Evolutionary conservation across 148 eudicot species (phyloP).

Genomic region (Vaccinium darrowii): DNA sequence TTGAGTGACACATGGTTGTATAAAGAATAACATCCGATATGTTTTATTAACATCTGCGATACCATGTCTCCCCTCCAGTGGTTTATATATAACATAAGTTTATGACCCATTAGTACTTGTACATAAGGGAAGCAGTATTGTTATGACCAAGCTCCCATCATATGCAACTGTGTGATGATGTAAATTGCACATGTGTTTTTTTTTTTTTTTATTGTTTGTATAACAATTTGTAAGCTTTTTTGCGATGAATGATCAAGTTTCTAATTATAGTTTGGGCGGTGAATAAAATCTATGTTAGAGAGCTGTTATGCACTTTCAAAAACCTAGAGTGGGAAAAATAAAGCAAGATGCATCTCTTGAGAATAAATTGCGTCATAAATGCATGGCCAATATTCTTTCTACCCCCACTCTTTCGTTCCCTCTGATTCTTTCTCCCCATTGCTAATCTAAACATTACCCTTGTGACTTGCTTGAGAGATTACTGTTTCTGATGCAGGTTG

Average conservation of each 20-base stretch:
- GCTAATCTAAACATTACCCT: slow-evolving; percentile 1
- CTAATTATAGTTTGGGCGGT: neutral
- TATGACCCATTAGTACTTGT: neutral
- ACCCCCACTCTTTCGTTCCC: neutral
- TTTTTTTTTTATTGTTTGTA: neutral
- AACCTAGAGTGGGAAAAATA: neutral
- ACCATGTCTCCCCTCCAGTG: neutral
- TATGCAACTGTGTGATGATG: neutral
- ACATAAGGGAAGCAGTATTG: neutral
- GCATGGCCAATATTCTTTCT: neutral
- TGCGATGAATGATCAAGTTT: neutral
- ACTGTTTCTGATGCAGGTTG: slow-evolving; percentile 41
- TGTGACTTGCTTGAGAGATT: slow-evolving; percentile 10
- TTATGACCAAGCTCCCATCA: neutral
- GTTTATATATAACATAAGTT: neutral
- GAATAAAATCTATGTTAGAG: neutral
- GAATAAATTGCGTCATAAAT: neutral
- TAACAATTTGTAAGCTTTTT: neutral
- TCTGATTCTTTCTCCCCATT: slow-evolving; percentile 3
- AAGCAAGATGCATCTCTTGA: slow-evolving; percentile 1
- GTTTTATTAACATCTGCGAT: neutral
- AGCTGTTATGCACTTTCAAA: neutral
- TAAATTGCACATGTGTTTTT: neutral
- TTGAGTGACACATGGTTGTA: neutral
- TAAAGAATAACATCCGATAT: neutral